Evolutionary conservation across 352 stramenopile species (phyloP).

Genomic region (Pythium sukuiense): DNA sequence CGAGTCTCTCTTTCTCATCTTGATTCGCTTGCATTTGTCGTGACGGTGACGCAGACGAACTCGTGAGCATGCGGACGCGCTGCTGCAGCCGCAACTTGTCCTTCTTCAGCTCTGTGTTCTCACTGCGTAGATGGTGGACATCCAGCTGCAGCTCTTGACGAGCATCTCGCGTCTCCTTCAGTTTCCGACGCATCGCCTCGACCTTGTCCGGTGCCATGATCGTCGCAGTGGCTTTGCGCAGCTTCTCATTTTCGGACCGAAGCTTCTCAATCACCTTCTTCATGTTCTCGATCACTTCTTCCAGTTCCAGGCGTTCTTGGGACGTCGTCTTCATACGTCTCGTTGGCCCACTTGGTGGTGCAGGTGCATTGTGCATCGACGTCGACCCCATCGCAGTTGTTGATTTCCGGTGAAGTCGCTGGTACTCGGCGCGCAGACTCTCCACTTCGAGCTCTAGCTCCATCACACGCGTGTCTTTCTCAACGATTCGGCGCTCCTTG

Average conservation of each 20-base stretch:
- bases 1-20: conserved; percentile 22
- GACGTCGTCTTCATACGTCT: conserved; percentile 22
- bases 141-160: conserved; percentile 40
- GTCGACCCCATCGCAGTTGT: not conserved
- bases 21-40: conserved; percentile 7
- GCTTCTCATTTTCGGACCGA: conserved; percentile 65
- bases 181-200: conserved; percentile 40
- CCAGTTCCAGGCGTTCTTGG: conserved; percentile 57
- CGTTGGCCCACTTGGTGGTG: not conserved
- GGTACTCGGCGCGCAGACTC: conserved; percentile 60
- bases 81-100: conserved; percentile 73
- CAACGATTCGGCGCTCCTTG: conserved; percentile 52
- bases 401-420: conserved; percentile 48
- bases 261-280: conserved; percentile 83
- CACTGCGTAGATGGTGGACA: conserved; percentile 39
- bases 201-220: conserved; percentile 41
- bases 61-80: conserved; percentile 47
- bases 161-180: conserved; percentile 49
- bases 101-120: conserved; percentile 47
- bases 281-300: conserved; percentile 81
- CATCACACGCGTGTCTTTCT: conserved; percentile 64
- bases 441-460: conserved; percentile 73
- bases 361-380: not conserved
- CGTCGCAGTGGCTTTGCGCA: conserved; percentile 32
- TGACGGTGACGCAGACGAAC: conserved; percentile 25